A percentile compares a stretch with the other conserved stretches of the same genome.
Conservation (phyloP, 225 moss, liverwort and hornwort species). For the Marchantia paleacea region DNA sequence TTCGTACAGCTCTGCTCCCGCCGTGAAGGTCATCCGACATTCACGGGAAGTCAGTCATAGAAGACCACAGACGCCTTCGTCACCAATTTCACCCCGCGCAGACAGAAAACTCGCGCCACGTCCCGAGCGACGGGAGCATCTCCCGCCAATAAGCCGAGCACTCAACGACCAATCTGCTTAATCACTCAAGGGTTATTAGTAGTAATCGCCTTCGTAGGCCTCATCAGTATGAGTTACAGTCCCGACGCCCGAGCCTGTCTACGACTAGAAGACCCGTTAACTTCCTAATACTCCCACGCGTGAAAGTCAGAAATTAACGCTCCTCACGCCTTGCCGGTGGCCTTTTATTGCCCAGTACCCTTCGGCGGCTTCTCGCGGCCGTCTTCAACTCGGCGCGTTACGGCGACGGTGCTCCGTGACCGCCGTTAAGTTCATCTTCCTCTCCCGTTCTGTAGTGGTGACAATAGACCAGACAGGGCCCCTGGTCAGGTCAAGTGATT, state of each 20-base stretch:
- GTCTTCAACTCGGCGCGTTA: not conserved
- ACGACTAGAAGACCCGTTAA: not conserved
- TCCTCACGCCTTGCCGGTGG: not conserved
- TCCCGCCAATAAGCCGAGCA: not conserved
- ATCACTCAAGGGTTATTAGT: not conserved
- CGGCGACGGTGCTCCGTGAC: not conserved
- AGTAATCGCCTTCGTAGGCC: not conserved
- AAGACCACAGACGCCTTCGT: not conserved
- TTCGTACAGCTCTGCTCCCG: not conserved
- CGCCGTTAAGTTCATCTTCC: not conserved
- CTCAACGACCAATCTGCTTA: not conserved
- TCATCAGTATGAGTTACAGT: not conserved
- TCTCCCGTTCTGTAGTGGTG: too few species aligned
- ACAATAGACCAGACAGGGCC: too few species aligned
- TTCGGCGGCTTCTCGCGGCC: not conserved
- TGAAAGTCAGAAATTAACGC: slow-evolving; percentile 5
- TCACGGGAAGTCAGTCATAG: not conserved
- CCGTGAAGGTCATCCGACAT: not conserved
- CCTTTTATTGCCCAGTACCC: not conserved
- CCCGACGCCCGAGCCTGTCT: not conserved
- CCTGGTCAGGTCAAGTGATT: too few species aligned
- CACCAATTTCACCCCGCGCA: not conserved
- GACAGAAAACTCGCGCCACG: not conserved
- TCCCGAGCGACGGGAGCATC: not conserved
- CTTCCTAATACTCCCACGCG: not conserved